Percentiles rank a stretch among this genome's conserved stretches.
phyloP scores from a whole-genome alignment of 306 rosid genomes.

The Aeschynomene evenia region DNA sequence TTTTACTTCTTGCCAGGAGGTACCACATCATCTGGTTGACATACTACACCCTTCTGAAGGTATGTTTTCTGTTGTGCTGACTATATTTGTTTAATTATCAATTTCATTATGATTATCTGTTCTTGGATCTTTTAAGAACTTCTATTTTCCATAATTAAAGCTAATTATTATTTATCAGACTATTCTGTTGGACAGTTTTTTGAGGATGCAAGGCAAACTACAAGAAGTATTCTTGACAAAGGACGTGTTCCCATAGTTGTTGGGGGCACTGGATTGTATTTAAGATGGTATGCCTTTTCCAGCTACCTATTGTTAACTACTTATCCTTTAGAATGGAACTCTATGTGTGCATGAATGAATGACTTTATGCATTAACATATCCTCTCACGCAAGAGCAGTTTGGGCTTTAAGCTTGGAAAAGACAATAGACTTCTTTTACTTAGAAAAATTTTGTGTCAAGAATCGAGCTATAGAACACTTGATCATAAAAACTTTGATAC shows the following conservation, averaged over 20 bases:
- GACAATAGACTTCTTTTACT: no score
- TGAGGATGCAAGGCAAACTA: conserved; percentile 91
- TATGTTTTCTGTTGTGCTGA: conserved; percentile 39
- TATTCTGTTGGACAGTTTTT: conserved; percentile 91
- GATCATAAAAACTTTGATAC: no score
- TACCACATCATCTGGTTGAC: conserved; percentile 83
- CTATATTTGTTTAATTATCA: conserved; percentile 5
- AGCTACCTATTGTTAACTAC: conserved; percentile 5
- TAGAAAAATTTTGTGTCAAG: no score
- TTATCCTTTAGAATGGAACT: conserved; percentile 7
- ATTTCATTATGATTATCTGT: conserved; percentile 3
- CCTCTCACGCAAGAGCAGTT: no score
- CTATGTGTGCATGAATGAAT: no score
- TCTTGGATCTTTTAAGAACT: conserved; percentile 19
- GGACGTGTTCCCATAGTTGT: conserved; percentile 85
- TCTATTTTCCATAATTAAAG: conserved; percentile 26
- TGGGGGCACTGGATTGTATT: conserved; percentile 95
- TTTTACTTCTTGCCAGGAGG: conserved; percentile 56
- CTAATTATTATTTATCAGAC: conserved; percentile 57
- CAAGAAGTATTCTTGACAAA: conserved; percentile 64
- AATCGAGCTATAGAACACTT: no score
- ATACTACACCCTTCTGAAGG: conserved; percentile 81
- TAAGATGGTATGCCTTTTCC: conserved; percentile 69
- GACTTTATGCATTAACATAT: no score
- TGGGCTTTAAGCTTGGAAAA: no score